Conservation (phyloP, 352 stramenopile genomes). For the Pilasporangium apinafurcum region DNA sequence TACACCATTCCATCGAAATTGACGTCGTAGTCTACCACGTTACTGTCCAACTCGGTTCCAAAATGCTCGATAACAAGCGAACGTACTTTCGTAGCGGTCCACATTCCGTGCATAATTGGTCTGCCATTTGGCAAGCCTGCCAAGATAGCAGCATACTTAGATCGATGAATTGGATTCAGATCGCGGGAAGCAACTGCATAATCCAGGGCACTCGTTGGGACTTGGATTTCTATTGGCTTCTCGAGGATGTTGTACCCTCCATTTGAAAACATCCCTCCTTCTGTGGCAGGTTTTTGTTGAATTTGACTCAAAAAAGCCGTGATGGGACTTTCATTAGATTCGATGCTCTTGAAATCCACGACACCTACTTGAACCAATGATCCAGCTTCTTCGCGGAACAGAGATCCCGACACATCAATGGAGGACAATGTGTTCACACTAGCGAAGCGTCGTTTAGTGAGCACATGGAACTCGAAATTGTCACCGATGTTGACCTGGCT, state of each 20-base stretch:
- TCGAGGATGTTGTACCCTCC: constrained; percentile 65
- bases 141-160: constrained; percentile 63
- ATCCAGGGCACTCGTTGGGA: constrained; percentile 47
- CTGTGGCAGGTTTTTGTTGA: constrained; percentile 10
- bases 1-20: constrained; percentile 89
- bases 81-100: constrained; percentile 81
- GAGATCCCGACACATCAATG: constrained; percentile 37
- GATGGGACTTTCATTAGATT: constrained; percentile 42
- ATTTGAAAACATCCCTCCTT: constrained; percentile 27
- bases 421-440: constrained; percentile 27
- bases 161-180: constrained; percentile 85
- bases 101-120: constrained; percentile 87
- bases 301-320: constrained; percentile 30
- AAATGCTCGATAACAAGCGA: constrained; percentile 54
- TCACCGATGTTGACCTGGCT: constrained; percentile 30
- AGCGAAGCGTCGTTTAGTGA: constrained; percentile 52
- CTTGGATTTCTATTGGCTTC: constrained; percentile 55
- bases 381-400: constrained; percentile 35
- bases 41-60: constrained; percentile 43
- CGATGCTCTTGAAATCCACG: constrained; percentile 26
- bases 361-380: constrained; percentile 21
- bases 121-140: constrained; percentile 62
- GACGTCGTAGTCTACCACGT: constrained; percentile 65
- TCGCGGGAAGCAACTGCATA: constrained; percentile 82
- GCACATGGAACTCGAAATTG: constrained; percentile 37